Evolutionary conservation across 768 basidiomycete species (phyloP), one percentile per base, ranked within the genome.

Genomic region (Coprinellus micaceus): DNA sequence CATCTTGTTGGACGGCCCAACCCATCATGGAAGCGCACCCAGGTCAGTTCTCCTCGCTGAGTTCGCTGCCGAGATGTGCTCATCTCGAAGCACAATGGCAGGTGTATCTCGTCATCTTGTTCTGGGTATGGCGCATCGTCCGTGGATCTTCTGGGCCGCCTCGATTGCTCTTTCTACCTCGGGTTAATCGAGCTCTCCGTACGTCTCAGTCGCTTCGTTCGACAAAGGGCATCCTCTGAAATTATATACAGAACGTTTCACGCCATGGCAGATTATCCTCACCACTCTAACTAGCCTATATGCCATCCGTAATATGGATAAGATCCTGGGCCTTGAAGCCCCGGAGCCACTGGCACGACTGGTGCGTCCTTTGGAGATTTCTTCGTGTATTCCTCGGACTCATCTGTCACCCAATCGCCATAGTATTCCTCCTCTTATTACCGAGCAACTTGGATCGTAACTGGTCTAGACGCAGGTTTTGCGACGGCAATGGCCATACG

Each of bases 401-500:
- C 33, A 33, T 33, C 13, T 33, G 13, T 33, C 33, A 6, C 33
- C 13, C 33, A 25, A 22, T 50, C 47, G 22, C 7, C 24, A 44
- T 60, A 94, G 93, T 96, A 97, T 67, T 90, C 93, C 2, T 82
- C 91, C 0, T 89, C 91, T 2, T 97, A 94, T 71, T 96, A 95
- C 73, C 88, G 97, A 24, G 96, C 94, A 7, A 96, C 95, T 51
- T 99, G 94, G 89, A 86, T 99, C 56, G 83, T 73, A 48, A 96
- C 91, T 0, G 95, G 94, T 1, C 77, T 98, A n/a, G 97, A 99
- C 67, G 94, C 95, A 2, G 97, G 95, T 1, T 98, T 98, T 66
- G 94, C 94, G 0, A 94, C 94, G 0, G 95, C 96, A 12, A 94
- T 96, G 90, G 77, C 84, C 2, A 91, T 99, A 54, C 84, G 88